Evolutionary conservation across 2,329 filamentous ascomycete genomes (phyloP).

Genomic region (Cordyceps pruinosa): DNA sequence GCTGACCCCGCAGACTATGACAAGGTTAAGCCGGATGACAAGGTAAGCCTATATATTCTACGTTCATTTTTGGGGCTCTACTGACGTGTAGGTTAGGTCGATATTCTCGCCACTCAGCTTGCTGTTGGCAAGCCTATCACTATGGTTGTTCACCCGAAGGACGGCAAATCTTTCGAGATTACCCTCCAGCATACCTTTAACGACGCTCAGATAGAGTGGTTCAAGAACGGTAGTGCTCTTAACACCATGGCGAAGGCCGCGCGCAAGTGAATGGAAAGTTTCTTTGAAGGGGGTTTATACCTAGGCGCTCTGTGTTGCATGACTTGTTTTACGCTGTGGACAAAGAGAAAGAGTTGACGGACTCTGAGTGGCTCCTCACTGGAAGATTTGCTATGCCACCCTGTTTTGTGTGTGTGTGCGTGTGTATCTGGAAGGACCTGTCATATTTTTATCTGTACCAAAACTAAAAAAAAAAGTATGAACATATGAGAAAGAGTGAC

Average conservation of each 20-base stretch:
- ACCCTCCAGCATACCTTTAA: conserved; percentile 95
- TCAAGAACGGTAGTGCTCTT: conserved; percentile 93
- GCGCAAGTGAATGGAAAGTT: conserved; percentile 24
- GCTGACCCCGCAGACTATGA: conserved; percentile 93
- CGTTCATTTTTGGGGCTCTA: conserved; percentile 15
- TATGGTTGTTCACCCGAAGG: conserved; percentile 84
- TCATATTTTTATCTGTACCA: conserved; percentile 9
- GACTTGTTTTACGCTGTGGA: background rate
- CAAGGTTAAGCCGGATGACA: conserved; percentile 89
- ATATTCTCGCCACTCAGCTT: conserved; percentile 81
- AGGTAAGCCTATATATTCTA: conserved; percentile 40
- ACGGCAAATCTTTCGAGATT: conserved; percentile 73
- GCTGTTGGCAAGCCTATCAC: conserved; percentile 90
- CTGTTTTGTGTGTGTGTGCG: conserved; percentile 1
- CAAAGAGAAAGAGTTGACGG: conserved; percentile 6
- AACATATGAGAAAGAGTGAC: too few species aligned
- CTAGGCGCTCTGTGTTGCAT: conserved; percentile 10
- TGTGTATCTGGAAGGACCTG: conserved; percentile 5
- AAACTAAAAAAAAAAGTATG: conserved; percentile 1
- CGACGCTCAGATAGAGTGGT: conserved; percentile 96
- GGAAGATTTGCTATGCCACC: background rate
- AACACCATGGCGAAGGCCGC: conserved; percentile 91
- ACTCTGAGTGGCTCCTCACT: background rate
- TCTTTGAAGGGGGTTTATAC: conserved; percentile 1
- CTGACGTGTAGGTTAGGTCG: conserved; percentile 43